Evolutionary conservation across 2,329 filamentous ascomycete species (phyloP).

Genomic region (Hypoxylon sp.): DNA sequence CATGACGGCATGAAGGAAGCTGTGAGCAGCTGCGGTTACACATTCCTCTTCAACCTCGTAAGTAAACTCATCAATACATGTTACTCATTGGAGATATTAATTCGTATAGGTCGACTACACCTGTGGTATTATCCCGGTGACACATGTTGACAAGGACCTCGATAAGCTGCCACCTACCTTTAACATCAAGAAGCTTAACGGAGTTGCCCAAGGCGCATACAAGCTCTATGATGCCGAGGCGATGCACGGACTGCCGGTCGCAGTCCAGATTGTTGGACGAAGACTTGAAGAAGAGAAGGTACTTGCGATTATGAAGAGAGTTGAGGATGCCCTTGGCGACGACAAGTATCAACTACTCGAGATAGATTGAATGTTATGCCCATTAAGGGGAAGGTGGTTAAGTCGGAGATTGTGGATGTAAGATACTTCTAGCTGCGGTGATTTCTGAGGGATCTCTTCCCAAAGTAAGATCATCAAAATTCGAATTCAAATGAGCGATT

Average conservation of each 20-base stretch:
- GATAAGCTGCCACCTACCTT: constrained; percentile 76
- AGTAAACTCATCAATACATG: constrained; percentile 51
- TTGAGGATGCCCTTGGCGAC: constrained; percentile 80
- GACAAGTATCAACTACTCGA: constrained; percentile 68
- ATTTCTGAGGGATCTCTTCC: background rate
- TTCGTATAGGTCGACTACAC: constrained; percentile 81
- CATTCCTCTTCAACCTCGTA: constrained; percentile 91
- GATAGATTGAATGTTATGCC: constrained; percentile 56
- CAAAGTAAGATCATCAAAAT: background rate
- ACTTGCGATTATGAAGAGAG: constrained; percentile 80
- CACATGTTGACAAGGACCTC: constrained; percentile 79
- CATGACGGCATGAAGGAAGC: constrained; percentile 90
- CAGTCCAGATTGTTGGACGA: constrained; percentile 84
- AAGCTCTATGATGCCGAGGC: constrained; percentile 84
- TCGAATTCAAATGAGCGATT: background rate
- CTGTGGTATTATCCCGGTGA: constrained; percentile 85
- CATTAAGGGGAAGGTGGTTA: constrained; percentile 3
- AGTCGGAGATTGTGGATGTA: constrained; percentile 9
- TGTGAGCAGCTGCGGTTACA: constrained; percentile 90
- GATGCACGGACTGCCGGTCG: constrained; percentile 92
- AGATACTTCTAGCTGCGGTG: constrained; percentile 8
- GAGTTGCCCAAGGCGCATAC: constrained; percentile 85
- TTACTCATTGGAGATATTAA: constrained; percentile 26
- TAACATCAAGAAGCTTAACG: constrained; percentile 77
- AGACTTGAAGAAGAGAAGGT: constrained; percentile 91